These are phyloP conservation scores for Asterella californica DNA, from an alignment of 225 moss, liverwort and hornwort species.

Conservation along the genomic window DNA sequence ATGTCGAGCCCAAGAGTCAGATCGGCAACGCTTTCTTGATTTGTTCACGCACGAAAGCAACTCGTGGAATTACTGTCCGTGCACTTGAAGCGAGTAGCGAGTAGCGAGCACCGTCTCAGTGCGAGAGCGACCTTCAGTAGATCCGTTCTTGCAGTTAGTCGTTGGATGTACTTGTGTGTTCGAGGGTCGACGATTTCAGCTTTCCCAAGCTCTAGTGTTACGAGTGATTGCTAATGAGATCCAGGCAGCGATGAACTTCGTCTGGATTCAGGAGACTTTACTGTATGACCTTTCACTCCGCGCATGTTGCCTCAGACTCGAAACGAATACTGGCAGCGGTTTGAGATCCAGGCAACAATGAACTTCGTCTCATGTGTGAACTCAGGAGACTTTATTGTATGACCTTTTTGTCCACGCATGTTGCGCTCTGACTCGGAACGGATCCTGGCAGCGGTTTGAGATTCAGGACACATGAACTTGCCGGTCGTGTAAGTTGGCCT, in stretches of 20 bases:
- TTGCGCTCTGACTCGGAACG: not conserved
- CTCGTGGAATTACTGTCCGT: not conserved
- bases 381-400: not conserved
- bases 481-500: conserved; percentile 1
- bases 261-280: not conserved
- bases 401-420: not conserved
- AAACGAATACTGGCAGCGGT: not conserved
- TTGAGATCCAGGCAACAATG: not conserved
- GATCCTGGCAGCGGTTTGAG: not conserved
- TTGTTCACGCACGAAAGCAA: not conserved
- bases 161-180: not conserved
- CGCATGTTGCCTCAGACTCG: not conserved
- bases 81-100: not conserved
- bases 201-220: not conserved
- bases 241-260: not conserved
- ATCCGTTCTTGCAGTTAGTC: not conserved
- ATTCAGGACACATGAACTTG: conserved; percentile 6
- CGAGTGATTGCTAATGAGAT: not conserved
- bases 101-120: not conserved
- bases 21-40: not conserved
- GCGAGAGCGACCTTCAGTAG: not conserved
- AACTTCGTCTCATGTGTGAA: not conserved
- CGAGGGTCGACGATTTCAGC: not conserved
- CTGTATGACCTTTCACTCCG: not conserved
- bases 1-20: not conserved